These are phyloP conservation scores for Ormosia semicastrata DNA, from an alignment of 306 rosid genomes.

Conservation along the genomic window DNA sequence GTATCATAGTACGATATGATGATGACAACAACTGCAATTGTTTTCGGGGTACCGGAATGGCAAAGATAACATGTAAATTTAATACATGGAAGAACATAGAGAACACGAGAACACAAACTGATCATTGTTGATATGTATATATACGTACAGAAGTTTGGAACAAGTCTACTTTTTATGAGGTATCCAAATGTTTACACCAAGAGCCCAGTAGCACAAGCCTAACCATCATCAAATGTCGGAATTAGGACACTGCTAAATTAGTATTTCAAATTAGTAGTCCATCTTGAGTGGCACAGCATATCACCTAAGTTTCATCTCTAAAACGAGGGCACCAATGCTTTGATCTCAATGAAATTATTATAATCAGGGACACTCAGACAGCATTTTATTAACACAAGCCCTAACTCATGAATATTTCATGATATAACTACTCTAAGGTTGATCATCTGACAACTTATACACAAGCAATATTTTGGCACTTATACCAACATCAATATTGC, in stretches of 20 bases:
- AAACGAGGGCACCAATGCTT: slow-evolving; percentile 2
- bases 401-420: slow-evolving; percentile 20
- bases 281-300: slow-evolving; percentile 17
- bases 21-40: background rate
- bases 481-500: slow-evolving; percentile 19
- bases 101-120: background rate
- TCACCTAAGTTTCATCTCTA: slow-evolving; percentile 18
- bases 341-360: slow-evolving; percentile 10
- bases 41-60: background rate
- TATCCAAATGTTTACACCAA: background rate
- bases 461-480: slow-evolving; percentile 34
- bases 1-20: background rate
- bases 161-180: background rate
- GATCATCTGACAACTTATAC: slow-evolving; percentile 31
- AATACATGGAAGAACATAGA: background rate
- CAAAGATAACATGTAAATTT: background rate
- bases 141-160: slow-evolving; percentile 18
- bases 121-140: background rate
- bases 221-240: background rate
- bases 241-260: background rate
- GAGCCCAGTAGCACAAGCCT: slow-evolving; percentile 1
- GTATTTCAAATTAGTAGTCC: background rate
- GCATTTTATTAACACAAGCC: slow-evolving; percentile 19
- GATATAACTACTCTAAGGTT: slow-evolving; percentile 27
- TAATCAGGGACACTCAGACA: background rate